Percentiles rank a stretch among this genome's conserved stretches.
Evolutionary conservation across 1,139 yeast genomes (phyloP).

Genomic region (Pneumocystis murina): DNA sequence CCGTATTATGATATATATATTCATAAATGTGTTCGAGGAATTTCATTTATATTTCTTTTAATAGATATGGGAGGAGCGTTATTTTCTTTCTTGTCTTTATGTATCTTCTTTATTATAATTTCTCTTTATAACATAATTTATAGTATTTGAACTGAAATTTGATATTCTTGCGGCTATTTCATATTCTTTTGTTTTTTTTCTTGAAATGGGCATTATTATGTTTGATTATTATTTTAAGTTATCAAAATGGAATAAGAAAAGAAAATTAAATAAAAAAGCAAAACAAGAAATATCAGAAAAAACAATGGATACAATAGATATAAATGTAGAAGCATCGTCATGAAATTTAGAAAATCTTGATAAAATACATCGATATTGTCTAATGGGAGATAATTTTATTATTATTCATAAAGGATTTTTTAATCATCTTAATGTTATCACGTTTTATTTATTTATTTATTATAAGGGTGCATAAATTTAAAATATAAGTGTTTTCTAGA

Average conservation of each 20-base stretch:
- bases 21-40: conserved; percentile 72
- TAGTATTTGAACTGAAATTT: conserved; percentile 22
- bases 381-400: neutral
- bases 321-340: neutral
- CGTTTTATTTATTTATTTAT: too few species aligned
- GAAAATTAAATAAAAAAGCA: neutral
- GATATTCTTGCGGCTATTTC: conserved; percentile 68
- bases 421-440: too few species aligned
- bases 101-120: conserved; percentile 10
- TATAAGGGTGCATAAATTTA: too few species aligned
- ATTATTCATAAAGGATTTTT: neutral
- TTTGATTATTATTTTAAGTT: neutral
- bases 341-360: neutral
- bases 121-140: neutral
- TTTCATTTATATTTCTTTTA: conserved; percentile 64
- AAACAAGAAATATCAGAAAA: neutral
- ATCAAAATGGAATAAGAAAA: neutral
- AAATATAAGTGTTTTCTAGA: too few species aligned
- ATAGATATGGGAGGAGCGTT: conserved; percentile 74
- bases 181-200: conserved; percentile 51
- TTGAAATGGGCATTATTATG: conserved; percentile 31
- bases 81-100: conserved; percentile 49
- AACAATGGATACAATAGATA: neutral
- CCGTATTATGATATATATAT: conserved; percentile 76
- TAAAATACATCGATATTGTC: neutral